These are phyloP conservation scores for Carex kokanica DNA, from an alignment of 176 grass and related monocot species.

Conservation along the genomic window DNA sequence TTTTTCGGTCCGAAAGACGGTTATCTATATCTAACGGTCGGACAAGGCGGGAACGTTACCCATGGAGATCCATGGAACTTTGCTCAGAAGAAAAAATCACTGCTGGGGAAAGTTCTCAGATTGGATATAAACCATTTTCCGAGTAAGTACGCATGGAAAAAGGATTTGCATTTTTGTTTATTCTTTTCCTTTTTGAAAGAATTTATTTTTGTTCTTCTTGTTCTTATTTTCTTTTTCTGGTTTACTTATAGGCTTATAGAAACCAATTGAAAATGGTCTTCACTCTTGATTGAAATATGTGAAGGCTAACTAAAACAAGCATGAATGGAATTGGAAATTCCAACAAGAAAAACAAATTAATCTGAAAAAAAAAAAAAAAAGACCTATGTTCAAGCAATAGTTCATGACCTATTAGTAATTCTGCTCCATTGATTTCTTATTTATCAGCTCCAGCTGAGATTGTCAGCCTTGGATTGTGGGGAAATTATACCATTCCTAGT, in stretches of 20 bases:
- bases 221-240: neutral
- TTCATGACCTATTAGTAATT: neutral
- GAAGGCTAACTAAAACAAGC: neutral
- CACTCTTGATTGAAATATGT: neutral
- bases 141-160: conserved; percentile 26
- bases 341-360: neutral
- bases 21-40: conserved; percentile 40
- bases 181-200: neutral
- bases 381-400: neutral
- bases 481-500: conserved; percentile 42
- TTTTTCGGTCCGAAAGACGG: conserved; percentile 45
- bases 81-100: conserved; percentile 40
- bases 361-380: neutral
- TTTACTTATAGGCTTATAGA: neutral
- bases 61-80: conserved; percentile 45
- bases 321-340: neutral
- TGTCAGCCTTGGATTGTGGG: conserved; percentile 36
- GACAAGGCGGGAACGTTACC: conserved; percentile 32
- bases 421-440: neutral
- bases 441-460: conserved; percentile 32
- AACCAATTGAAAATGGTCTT: neutral
- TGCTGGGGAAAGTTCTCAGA: conserved; percentile 44
- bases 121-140: conserved; percentile 28
- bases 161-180: neutral
- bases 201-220: neutral